phyloP scores from a whole-genome alignment of 371 early-diverging fungal genomes.

The Quaeritorhiza haematococci region DNA sequence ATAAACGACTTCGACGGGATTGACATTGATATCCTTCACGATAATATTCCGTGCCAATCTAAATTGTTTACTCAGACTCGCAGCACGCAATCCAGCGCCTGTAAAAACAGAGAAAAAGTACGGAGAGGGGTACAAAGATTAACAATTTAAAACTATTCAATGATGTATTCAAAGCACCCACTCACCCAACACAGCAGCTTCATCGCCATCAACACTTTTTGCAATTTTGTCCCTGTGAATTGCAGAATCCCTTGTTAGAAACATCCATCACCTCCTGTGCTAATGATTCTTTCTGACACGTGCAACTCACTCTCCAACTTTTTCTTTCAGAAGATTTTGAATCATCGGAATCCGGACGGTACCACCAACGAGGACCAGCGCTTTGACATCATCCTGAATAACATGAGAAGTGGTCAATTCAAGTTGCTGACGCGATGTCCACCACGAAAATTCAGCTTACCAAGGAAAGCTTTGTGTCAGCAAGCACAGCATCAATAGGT shows the following conservation, averaged over 20 bases:
- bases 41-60: constrained; percentile 71
- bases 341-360: constrained; percentile 84
- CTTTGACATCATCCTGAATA: constrained; percentile 56
- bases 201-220: constrained; percentile 90
- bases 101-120: neutral
- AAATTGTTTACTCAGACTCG: constrained; percentile 80
- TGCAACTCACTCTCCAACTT: constrained; percentile 68
- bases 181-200: constrained; percentile 85
- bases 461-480: constrained; percentile 61
- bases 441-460: constrained; percentile 33
- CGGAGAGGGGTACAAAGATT: neutral
- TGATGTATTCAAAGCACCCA: neutral
- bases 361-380: constrained; percentile 93
- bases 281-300: no score
- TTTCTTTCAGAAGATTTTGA: constrained; percentile 60
- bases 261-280: neutral
- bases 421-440: neutral
- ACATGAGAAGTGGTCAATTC: neutral
- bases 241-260: neutral
- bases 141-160: neutral
- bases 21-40: constrained; percentile 73
- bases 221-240: constrained; percentile 70
- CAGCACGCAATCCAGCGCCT: constrained; percentile 87
- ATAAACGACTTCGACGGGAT: constrained; percentile 73
- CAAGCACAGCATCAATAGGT: constrained; percentile 69